phyloP scores from a whole-genome alignment of 768 basidiomycete genomes.

The Mycena vulgaris region DNA sequence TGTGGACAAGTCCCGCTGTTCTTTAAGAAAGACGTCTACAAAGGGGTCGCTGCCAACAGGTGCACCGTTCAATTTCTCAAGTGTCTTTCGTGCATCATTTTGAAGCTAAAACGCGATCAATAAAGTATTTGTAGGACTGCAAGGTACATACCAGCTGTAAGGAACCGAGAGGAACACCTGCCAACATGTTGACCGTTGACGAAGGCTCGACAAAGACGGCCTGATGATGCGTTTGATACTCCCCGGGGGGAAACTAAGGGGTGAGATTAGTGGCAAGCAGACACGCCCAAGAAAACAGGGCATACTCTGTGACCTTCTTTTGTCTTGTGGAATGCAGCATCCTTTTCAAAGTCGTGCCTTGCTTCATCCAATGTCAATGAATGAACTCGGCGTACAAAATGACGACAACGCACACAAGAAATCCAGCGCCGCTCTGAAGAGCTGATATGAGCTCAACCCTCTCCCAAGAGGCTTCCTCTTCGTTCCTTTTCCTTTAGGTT shows the following conservation, averaged over 20 bases:
- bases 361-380: constrained; percentile 58
- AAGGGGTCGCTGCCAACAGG: constrained; percentile 73
- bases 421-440: constrained; percentile 89
- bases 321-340: constrained; percentile 73
- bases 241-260: constrained; percentile 69
- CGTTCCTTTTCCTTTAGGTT: constrained; percentile 53
- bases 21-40: constrained; percentile 78
- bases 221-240: constrained; percentile 65
- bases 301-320: constrained; percentile 69
- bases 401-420: constrained; percentile 74
- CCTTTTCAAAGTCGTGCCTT: constrained; percentile 75
- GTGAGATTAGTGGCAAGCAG: constrained; percentile 11
- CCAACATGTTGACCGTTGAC: constrained; percentile 83
- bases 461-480: constrained; percentile 77
- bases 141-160: constrained; percentile 75
- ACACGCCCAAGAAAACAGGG: constrained; percentile 19
- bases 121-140: constrained; percentile 13
- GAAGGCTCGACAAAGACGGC: constrained; percentile 86
- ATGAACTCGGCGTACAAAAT: not conserved
- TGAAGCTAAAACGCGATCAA: constrained; percentile 64
- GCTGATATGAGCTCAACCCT: constrained; percentile 91
- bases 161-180: constrained; percentile 82
- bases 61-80: constrained; percentile 71
- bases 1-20: constrained; percentile 72
- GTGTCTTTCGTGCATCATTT: constrained; percentile 82